Evolutionary conservation across 2,329 filamentous ascomycete genomes (phyloP).

Genomic region (Cytospora piceicola): DNA sequence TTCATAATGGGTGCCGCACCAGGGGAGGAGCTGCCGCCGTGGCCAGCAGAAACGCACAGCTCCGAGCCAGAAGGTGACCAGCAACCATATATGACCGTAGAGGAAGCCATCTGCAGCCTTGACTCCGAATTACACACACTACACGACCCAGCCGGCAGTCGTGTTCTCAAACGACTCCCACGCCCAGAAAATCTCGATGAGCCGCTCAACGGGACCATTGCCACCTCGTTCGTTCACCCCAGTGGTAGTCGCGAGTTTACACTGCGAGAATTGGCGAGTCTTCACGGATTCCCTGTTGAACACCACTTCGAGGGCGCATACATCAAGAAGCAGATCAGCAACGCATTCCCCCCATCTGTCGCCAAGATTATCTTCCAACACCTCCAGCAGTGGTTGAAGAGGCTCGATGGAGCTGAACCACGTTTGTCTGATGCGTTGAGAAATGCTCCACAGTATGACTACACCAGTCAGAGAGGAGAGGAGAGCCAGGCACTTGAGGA

Average conservation of each 20-base stretch:
- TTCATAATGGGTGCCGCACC: constrained; percentile 65
- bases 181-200: constrained; percentile 48
- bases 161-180: constrained; percentile 35
- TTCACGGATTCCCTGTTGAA: constrained; percentile 69
- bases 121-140: constrained; percentile 36
- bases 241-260: constrained; percentile 67
- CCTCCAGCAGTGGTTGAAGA: constrained; percentile 50
- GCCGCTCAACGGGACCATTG: constrained; percentile 62
- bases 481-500: no score
- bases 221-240: constrained; percentile 64
- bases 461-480: no score
- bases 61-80: constrained; percentile 39
- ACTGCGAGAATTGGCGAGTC: constrained; percentile 65
- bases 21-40: constrained; percentile 69
- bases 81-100: constrained; percentile 49
- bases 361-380: constrained; percentile 55
- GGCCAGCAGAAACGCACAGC: constrained; percentile 65
- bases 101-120: constrained; percentile 46
- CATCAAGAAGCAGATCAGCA: constrained; percentile 71
- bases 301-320: constrained; percentile 58
- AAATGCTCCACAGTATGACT: no score
- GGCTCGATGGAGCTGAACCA: constrained; percentile 44
- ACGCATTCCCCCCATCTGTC: constrained; percentile 72
- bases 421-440: no score
- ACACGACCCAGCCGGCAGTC: constrained; percentile 42